Percentiles rank a stretch among this genome's conserved stretches.
Evolutionary conservation across 2,329 filamentous ascomycete genomes (phyloP).

Genomic region (Pseudogymnoascus sp.): DNA sequence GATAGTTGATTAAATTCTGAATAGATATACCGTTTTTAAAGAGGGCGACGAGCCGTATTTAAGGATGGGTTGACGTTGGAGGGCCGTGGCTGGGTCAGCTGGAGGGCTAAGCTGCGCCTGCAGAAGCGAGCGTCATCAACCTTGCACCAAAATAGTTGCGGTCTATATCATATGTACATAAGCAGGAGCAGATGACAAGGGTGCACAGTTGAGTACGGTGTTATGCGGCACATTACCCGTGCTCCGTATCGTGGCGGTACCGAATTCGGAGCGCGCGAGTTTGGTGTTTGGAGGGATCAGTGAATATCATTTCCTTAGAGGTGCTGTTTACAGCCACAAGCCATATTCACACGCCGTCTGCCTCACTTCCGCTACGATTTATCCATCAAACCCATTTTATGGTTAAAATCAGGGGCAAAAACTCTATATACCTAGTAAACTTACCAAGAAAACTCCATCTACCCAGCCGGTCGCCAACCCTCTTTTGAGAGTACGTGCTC

Average conservation of each 20-base stretch:
- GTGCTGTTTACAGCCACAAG: not conserved
- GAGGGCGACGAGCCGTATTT: not conserved
- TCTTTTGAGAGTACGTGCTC: too few species aligned
- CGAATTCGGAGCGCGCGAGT: not conserved
- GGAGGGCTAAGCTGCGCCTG: slow-evolving; percentile 2
- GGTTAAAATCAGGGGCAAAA: too few species aligned
- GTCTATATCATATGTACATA: not conserved
- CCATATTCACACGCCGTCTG: not conserved
- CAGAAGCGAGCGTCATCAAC: slow-evolving; percentile 1
- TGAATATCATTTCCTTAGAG: not conserved
- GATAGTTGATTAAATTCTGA: not conserved
- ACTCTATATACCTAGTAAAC: too few species aligned
- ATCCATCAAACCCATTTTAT: not conserved
- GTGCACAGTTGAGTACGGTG: not conserved
- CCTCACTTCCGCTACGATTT: not conserved
- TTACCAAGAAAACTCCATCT: too few species aligned
- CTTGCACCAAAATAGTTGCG: slow-evolving; percentile 2
- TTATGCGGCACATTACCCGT: not conserved
- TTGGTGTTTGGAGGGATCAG: not conserved
- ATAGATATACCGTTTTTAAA: not conserved
- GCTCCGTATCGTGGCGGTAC: not conserved
- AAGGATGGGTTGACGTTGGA: not conserved
- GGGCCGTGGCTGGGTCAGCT: slow-evolving; percentile 5
- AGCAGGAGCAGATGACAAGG: not conserved
- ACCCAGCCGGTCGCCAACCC: too few species aligned